Evolutionary conservation across 169 alveolate species (phyloP), one percentile per base, ranked within the genome.

Genomic region (Cryptosporidium meleagridis): DNA sequence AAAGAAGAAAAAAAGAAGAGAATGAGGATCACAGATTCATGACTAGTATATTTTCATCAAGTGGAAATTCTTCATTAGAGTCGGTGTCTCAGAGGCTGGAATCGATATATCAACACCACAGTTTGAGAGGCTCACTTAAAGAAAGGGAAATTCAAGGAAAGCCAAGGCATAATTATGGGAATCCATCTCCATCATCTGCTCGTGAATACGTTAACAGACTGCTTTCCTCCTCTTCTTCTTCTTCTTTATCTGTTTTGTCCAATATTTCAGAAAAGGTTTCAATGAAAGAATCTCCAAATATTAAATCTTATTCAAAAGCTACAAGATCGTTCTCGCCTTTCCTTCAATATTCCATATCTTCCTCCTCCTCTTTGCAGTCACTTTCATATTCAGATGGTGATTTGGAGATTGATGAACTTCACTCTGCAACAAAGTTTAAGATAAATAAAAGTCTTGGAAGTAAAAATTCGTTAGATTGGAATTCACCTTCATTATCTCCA

Each of bases 331-430:
- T 14, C 0, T 45, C 55, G 6, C 55, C 55, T 45, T 45, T 45
- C 12, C 55, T 5, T 10, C 55, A 45, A 2, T 41, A 41, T 41
- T 41, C 48, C 9, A 16, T 41, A 16, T 6, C 14, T 41, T 41
- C 48, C 9, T 41, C 48, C 14, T 26, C 35, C 67, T 55, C 67
- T 55, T 9, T 9, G 8, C 37, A 8, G 6, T 55, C 67, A 16
- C 29, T 29, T 14, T 18, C 44, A 18, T 21, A 45, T 26, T 80
- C 89, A 35, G 89, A 80, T 23, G 89, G 89, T 3, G 89, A 80
- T 2, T 41, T 80, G 18, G 75, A 80, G 5, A 45, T 80, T 41
- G 89, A 80, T 33, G 89, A 80, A 10, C 70, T 80, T 5, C 58
- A 62, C 33, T 48, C 89, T 44, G 35, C 65, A 70, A 5, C 8